These are phyloP conservation scores for Arthrinium puccinioides DNA, from an alignment of 2,329 filamentous ascomycete species.

Conservation along the genomic window DNA sequence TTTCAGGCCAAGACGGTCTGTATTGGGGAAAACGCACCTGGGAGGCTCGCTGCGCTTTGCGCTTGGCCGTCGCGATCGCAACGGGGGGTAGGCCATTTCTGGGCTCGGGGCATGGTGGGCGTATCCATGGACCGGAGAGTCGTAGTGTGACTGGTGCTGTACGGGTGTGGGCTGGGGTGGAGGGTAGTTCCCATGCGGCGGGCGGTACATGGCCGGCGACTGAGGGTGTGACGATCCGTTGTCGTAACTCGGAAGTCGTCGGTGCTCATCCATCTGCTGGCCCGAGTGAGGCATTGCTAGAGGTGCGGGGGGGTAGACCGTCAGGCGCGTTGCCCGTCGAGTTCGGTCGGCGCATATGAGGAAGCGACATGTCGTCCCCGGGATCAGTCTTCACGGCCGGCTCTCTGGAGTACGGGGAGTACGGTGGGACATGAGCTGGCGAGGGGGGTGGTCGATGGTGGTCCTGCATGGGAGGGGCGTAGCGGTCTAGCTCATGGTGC, in stretches of 20 bases:
- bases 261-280: constrained; percentile 37
- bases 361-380: constrained; percentile 33
- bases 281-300: constrained; percentile 26
- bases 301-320: constrained; percentile 24
- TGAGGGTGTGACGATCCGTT: constrained; percentile 36
- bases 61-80: constrained; percentile 44
- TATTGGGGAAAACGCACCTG: constrained; percentile 43
- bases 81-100: constrained; percentile 20
- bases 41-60: constrained; percentile 58
- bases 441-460: constrained; percentile 39
- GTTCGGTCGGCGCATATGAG: constrained; percentile 41
- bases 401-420: constrained; percentile 40
- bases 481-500: constrained; percentile 49
- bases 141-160: constrained; percentile 21
- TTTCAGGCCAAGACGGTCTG: constrained; percentile 14
- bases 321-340: constrained; percentile 38
- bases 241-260: constrained; percentile 48
- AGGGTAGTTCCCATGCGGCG: constrained; percentile 12
- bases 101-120: constrained; percentile 26
- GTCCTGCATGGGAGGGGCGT: constrained; percentile 44
- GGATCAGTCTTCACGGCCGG: constrained; percentile 50
- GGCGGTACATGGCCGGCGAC: constrained; percentile 28
- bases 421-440: constrained; percentile 33
- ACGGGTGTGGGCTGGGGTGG: constrained; percentile 20
- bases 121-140: constrained; percentile 28